Percentiles rank a stretch among this genome's conserved stretches.
Evolutionary conservation across 345 rosid species (phyloP).

Genomic region (Ricinus communis): DNA sequence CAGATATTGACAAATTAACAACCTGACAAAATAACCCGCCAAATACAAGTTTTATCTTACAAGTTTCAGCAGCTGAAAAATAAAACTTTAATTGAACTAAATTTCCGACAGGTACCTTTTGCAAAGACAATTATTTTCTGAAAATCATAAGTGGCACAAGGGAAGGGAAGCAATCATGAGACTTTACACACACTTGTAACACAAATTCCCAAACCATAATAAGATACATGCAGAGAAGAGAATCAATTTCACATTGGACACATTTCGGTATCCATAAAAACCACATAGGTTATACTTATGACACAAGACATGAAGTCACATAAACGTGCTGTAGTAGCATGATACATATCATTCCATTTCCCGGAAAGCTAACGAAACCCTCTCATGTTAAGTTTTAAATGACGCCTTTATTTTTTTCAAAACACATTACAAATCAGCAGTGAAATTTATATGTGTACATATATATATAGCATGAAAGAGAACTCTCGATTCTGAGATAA

Average conservation of each 20-base stretch:
- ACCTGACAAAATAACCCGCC: neutral
- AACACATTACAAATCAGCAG: neutral
- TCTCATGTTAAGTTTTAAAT: neutral
- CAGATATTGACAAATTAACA: constrained; percentile 2
- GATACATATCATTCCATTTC: neutral
- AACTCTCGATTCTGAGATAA: constrained; percentile 15
- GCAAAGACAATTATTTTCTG: neutral
- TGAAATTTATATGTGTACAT: too few relatives aligned
- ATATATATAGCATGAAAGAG: neutral
- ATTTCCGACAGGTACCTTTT: neutral
- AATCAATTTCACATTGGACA: too few relatives aligned
- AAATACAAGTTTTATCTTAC: neutral
- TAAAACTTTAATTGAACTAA: neutral
- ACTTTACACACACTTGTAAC: too few relatives aligned
- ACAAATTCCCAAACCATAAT: too few relatives aligned
- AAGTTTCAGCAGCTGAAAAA: neutral
- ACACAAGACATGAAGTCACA: neutral
- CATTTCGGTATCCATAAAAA: too few relatives aligned
- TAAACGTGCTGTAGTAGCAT: neutral
- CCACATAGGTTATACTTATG: too few relatives aligned
- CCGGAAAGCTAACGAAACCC: neutral
- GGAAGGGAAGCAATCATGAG: too few relatives aligned
- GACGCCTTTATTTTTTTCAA: neutral
- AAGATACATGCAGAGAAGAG: too few relatives aligned
- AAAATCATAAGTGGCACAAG: neutral